These are phyloP conservation scores for Blastocystis hominis DNA, from an alignment of 352 stramenopile genomes.

Conservation along the genomic window DNA sequence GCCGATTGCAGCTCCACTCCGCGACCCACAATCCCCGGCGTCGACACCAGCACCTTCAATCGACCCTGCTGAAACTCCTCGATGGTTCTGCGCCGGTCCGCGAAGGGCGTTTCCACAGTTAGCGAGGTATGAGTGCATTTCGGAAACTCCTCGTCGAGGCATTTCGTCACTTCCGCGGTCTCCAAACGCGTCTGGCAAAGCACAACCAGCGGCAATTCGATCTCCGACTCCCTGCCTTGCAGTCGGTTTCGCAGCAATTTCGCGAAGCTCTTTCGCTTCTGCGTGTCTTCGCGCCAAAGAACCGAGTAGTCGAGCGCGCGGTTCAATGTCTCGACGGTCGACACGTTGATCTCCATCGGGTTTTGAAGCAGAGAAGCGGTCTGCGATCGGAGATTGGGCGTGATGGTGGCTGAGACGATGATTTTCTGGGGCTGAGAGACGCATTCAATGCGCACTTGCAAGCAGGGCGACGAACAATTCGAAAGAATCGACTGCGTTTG, in stretches of 20 bases:
- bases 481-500: neutral
- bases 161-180: neutral
- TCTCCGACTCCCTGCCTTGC: neutral
- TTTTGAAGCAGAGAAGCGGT: neutral
- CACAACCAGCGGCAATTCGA: constrained; percentile 8
- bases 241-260: neutral
- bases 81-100: neutral
- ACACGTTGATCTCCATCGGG: constrained; percentile 5
- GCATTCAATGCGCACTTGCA: neutral
- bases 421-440: neutral
- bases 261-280: constrained; percentile 15
- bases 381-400: neutral
- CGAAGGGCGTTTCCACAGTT: constrained; percentile 6
- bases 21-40: constrained; percentile 15
- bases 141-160: neutral
- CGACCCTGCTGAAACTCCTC: neutral
- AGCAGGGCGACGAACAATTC: neutral
- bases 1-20: neutral
- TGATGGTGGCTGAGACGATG: constrained; percentile 14
- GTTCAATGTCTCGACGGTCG: neutral
- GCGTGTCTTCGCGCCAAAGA: constrained; percentile 19
- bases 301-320: neutral
- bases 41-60: constrained; percentile 10
- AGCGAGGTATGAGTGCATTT: neutral
- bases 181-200: constrained; percentile 42